phyloP scores from a whole-genome alignment of 129 eudicot genomes.

The Helianthus annuus region HanXRQr2.0-SUNRISE NC_035437.2:174910714-174911213 shows the following conservation, averaged over 20 bases:
- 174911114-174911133: conserved; percentile 28
- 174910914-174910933: conserved; percentile 60
- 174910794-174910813: conserved; percentile 18
- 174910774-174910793: background rate
- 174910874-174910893: conserved; percentile 67
- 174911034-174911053: too few relatives aligned
- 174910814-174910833: conserved; percentile 57
- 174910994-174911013: too few relatives aligned
- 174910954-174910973: too few relatives aligned
- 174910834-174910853: conserved; percentile 43
- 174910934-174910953: background rate
- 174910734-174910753: too few relatives aligned
- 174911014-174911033: too few relatives aligned
- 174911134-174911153: conserved; percentile 55
- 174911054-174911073: too few relatives aligned
- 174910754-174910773: too few relatives aligned
- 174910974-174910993: too few relatives aligned
- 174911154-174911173: conserved; percentile 42
- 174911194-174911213: conserved; percentile 47
- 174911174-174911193: conserved; percentile 42
- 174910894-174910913: conserved; percentile 73
- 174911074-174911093: background rate
- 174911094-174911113: background rate
- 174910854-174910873: conserved; percentile 78
- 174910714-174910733: too few relatives aligned